Conservation (phyloP, 305 asterid genomes). For the Coffea humblotiana region DNA sequence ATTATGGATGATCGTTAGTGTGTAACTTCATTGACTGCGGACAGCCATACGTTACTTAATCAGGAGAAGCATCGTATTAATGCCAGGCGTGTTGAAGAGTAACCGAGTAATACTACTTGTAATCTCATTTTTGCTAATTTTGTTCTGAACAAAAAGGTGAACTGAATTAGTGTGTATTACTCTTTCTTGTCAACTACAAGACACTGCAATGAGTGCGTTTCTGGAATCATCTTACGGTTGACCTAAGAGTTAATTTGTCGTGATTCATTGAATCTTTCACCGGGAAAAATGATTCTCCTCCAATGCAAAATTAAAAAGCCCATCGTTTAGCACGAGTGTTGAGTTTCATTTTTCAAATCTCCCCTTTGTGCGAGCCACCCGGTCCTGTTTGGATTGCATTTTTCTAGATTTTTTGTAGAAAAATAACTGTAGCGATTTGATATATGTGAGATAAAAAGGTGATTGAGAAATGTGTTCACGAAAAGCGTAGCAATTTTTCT, state of each 20-base stretch:
- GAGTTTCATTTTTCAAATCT: too few relatives aligned
- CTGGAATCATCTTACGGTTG: not conserved
- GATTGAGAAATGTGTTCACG: too few relatives aligned
- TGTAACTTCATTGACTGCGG: not conserved
- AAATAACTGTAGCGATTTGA: too few relatives aligned
- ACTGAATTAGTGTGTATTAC: not conserved
- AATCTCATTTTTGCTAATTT: not conserved
- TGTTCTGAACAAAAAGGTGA: not conserved
- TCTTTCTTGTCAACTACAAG: not conserved
- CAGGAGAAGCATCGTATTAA: not conserved
- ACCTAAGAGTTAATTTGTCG: not conserved
- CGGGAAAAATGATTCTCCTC: not conserved
- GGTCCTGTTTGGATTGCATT: too few relatives aligned
- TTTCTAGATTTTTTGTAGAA: too few relatives aligned
- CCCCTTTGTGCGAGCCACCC: not conserved
- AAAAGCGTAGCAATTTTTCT: too few relatives aligned
- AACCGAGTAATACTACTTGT: not conserved
- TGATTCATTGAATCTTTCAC: not conserved
- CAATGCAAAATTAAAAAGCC: not conserved
- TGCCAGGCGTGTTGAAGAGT: not conserved
- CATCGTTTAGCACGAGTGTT: not conserved
- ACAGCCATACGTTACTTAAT: not conserved
- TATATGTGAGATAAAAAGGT: too few relatives aligned
- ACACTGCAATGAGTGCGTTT: not conserved
- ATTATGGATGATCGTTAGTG: not conserved